A percentile compares a stretch with the other conserved stretches of the same genome.
These are phyloP conservation scores for Exsudoporus frostii DNA, from an alignment of 768 basidiomycete species.

Conservation along the genomic window DNA sequence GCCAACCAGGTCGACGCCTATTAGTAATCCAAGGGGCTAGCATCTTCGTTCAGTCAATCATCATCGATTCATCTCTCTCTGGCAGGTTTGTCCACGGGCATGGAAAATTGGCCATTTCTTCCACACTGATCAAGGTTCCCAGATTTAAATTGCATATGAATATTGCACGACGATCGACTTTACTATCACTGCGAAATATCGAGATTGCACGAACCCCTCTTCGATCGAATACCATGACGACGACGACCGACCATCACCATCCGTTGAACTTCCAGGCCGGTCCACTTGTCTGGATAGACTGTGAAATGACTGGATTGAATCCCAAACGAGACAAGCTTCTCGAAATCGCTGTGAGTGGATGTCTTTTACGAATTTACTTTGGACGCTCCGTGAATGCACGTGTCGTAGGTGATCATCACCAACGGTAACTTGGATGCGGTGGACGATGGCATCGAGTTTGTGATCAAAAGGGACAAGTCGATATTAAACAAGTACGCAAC, in stretches of 20 bases:
- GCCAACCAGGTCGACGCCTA: too few relatives aligned
- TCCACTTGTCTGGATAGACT: conserved; percentile 65
- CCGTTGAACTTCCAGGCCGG: conserved; percentile 9
- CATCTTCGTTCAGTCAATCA: too few relatives aligned
- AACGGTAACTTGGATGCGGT: conserved; percentile 78
- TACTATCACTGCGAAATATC: background rate
- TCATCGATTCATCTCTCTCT: too few relatives aligned
- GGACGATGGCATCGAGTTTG: conserved; percentile 75
- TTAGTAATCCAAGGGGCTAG: too few relatives aligned
- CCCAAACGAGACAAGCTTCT: conserved; percentile 31
- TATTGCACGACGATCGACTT: background rate
- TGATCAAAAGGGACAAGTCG: conserved; percentile 58
- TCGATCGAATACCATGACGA: conserved; percentile 4
- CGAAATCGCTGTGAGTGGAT: conserved; percentile 61
- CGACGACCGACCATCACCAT: background rate
- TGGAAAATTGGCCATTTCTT: background rate
- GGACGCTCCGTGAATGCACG: background rate
- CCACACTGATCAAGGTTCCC: background rate
- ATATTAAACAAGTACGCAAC: conserved; percentile 40
- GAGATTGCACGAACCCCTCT: background rate
- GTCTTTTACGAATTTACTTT: background rate
- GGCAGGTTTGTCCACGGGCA: background rate
- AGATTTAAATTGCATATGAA: background rate
- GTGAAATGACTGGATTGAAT: conserved; percentile 83
- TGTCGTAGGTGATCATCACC: conserved; percentile 74